A percentile compares a stretch with the other conserved stretches of the same genome.
These are phyloP conservation scores for Volvariella volvacea DNA, from an alignment of 1,284 basidiomycete genomes.

Conservation along the genomic window DNA sequence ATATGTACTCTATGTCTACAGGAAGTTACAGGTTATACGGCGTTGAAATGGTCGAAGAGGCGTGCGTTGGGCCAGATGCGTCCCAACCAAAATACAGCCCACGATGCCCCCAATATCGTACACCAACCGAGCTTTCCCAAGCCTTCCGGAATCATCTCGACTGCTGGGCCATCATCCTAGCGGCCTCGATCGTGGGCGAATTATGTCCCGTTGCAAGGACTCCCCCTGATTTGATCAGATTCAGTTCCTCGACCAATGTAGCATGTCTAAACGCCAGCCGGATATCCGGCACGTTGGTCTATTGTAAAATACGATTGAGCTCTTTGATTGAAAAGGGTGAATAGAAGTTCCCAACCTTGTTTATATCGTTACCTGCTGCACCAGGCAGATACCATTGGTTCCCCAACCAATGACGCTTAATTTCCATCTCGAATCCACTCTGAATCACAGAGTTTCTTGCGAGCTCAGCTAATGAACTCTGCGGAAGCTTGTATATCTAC, in stretches of 20 bases:
- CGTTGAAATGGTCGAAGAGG: too few relatives aligned
- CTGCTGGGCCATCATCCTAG: too few relatives aligned
- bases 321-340: too few relatives aligned
- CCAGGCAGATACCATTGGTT: slow-evolving; percentile 87
- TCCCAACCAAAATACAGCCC: too few relatives aligned
- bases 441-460: slow-evolving; percentile 96
- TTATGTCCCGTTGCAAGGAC: background rate
- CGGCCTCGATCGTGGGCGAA: too few relatives aligned
- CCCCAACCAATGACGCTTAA: slow-evolving; percentile 97
- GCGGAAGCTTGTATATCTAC: slow-evolving; percentile 88
- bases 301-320: slow-evolving; percentile 8
- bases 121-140: too few relatives aligned
- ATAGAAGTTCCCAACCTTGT: slow-evolving; percentile 54
- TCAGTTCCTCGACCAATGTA: slow-evolving; percentile 83
- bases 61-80: too few relatives aligned
- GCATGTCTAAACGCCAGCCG: slow-evolving; percentile 85
- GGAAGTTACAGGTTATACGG: too few relatives aligned
- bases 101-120: too few relatives aligned
- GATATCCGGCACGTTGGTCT: slow-evolving; percentile 96
- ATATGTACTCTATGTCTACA: too few relatives aligned
- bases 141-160: too few relatives aligned
- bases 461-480: slow-evolving; percentile 81
- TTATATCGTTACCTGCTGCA: slow-evolving; percentile 84
- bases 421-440: slow-evolving; percentile 97
- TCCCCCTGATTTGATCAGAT: slow-evolving; percentile 41